phyloP scores from a whole-genome alignment of 495 filamentous ascomycete genomes.

The Elasticomyces elasticus region DNA sequence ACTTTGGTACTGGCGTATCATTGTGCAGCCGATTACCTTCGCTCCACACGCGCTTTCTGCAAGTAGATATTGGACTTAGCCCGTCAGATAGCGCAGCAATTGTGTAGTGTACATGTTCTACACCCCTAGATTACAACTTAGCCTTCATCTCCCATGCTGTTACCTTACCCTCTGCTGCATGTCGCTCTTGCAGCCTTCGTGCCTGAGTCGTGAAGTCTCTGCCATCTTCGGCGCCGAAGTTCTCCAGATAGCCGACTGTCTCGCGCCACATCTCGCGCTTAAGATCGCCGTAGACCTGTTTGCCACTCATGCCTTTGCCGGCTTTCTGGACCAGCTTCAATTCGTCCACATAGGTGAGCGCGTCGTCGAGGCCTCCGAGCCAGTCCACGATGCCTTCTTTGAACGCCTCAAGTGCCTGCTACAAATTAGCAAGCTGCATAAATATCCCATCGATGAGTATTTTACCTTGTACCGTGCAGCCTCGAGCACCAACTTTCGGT shows the following conservation, averaged over 20 bases:
- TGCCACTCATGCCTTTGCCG: conserved; percentile 6
- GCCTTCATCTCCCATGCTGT: conserved; percentile 15
- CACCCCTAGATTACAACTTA: conserved; percentile 7
- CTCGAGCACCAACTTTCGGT: conserved; percentile 58
- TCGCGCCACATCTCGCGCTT: conserved; percentile 23
- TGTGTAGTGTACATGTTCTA: background rate
- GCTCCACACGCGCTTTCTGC: too few species aligned
- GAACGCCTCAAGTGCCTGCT: conserved; percentile 44
- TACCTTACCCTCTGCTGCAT: conserved; percentile 5
- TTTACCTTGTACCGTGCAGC: conserved; percentile 47
- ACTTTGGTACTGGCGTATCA: too few species aligned
- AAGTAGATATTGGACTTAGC: too few species aligned
- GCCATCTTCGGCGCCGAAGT: conserved; percentile 7
- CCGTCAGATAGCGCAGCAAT: background rate
- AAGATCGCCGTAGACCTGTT: conserved; percentile 11
- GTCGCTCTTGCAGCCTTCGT: conserved; percentile 1
- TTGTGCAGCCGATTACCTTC: too few species aligned
- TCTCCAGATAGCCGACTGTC: conserved; percentile 17
- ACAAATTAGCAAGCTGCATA: background rate
- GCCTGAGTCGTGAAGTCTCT: background rate
- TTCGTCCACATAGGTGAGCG: conserved; percentile 44
- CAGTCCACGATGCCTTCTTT: conserved; percentile 58
- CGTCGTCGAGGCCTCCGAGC: conserved; percentile 53
- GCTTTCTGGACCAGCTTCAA: conserved; percentile 27
- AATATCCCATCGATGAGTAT: background rate